phyloP scores from a whole-genome alignment of 2,329 filamentous ascomycete species.

The Botrytis cinerea region DNA sequence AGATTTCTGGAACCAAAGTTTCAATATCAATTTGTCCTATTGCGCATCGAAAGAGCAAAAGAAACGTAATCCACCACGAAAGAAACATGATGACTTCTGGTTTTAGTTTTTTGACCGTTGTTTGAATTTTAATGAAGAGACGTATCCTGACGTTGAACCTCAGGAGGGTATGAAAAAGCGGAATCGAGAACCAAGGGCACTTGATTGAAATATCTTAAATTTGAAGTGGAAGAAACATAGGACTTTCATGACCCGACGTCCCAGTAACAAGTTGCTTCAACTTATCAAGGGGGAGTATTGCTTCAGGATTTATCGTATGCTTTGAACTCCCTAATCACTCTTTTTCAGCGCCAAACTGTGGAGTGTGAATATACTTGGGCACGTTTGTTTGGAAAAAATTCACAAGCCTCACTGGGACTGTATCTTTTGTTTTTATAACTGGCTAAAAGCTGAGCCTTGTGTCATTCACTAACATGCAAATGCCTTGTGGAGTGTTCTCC shows the following conservation, averaged over 20 bases:
- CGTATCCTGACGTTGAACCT: background rate
- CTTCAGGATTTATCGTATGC: background rate
- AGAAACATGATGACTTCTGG: background rate
- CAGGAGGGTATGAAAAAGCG: too few species aligned
- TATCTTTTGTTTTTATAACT: background rate
- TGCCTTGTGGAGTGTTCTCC: background rate
- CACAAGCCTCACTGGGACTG: too few species aligned
- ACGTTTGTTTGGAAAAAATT: background rate
- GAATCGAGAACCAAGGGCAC: background rate
- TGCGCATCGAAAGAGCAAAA: background rate
- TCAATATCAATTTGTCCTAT: background rate
- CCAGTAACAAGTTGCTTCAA: background rate
- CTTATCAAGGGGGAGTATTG: background rate
- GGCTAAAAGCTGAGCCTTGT: background rate
- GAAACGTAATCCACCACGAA: background rate
- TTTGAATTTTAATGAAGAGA: background rate
- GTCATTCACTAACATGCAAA: background rate
- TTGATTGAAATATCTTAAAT: background rate
- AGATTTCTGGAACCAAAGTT: background rate
- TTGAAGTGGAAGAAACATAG: background rate
- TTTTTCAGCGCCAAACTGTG: background rate
- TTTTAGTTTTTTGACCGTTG: background rate
- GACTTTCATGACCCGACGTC: fast-evolving
- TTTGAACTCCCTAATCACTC: background rate
- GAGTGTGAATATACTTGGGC: background rate